These are phyloP conservation scores for Schizothecium vesticola DNA, from an alignment of 495 filamentous ascomycete genomes.

Conservation along the genomic window DNA sequence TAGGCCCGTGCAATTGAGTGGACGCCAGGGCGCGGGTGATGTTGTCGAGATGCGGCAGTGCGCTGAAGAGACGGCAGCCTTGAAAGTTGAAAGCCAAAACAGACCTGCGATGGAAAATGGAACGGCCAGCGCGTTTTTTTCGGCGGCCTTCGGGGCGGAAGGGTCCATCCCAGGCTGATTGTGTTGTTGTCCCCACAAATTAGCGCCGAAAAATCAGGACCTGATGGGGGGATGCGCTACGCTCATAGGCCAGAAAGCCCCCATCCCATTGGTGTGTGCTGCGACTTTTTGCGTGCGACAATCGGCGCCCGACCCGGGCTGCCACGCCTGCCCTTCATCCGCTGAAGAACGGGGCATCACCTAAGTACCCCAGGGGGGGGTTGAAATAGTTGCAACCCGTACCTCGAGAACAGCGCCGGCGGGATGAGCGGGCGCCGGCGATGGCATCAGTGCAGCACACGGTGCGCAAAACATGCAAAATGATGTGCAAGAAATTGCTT, in stretches of 20 bases:
- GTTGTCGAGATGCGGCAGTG: neutral
- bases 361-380: slow-evolving; percentile 15
- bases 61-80: neutral
- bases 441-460: slow-evolving; percentile 6
- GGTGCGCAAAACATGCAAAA: slow-evolving; percentile 8
- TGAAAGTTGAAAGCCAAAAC: neutral
- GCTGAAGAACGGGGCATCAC: slow-evolving; percentile 13
- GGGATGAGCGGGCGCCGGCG: neutral
- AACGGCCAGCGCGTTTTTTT: neutral
- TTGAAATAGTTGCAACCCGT: slow-evolving; percentile 17
- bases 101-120: neutral
- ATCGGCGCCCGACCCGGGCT: neutral
- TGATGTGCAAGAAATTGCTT: slow-evolving; percentile 12
- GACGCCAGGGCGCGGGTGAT: neutral
- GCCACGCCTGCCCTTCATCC: slow-evolving; percentile 1
- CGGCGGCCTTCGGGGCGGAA: neutral
- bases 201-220: slow-evolving; percentile 10
- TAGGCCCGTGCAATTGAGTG: neutral
- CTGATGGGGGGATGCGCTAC: slow-evolving; percentile 1
- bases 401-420: slow-evolving; percentile 16
- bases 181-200: slow-evolving; percentile 3
- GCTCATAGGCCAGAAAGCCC: slow-evolving; percentile 15
- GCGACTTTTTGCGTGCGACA: slow-evolving; percentile 17
- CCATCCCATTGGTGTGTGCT: slow-evolving; percentile 12
- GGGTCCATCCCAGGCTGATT: neutral